These are phyloP conservation scores for Dichotomopilus funicola DNA, from an alignment of 2,329 filamentous ascomycete species.

Conservation along the genomic window DNA sequence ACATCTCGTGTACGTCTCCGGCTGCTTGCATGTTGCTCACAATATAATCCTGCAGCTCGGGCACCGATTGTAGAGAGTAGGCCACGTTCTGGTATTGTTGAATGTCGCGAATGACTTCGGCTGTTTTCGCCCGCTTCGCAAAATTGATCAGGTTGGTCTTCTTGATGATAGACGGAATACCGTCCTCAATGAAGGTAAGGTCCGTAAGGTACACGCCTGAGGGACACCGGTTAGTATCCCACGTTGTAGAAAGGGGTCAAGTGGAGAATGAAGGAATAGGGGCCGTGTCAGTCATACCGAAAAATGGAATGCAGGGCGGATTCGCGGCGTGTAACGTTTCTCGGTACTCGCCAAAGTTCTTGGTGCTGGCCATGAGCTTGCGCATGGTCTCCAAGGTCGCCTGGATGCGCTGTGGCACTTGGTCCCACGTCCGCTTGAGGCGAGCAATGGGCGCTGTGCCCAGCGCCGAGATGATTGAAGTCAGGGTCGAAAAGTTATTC, in stretches of 20 bases:
- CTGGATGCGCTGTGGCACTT: conserved; percentile 80
- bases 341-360: conserved; percentile 96
- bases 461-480: conserved; percentile 93
- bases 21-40: conserved; percentile 92
- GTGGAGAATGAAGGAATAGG: neutral
- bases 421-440: conserved; percentile 87
- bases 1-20: conserved; percentile 98
- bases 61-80: conserved; percentile 84
- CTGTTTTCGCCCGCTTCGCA: conserved; percentile 94
- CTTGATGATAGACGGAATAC: conserved; percentile 92
- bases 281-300: conserved; percentile 54
- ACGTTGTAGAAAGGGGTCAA: neutral
- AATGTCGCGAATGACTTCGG: conserved; percentile 96
- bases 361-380: conserved; percentile 90
- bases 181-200: conserved; percentile 96
- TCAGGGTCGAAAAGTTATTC: conserved; percentile 97
- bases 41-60: conserved; percentile 94
- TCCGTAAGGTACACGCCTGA: conserved; percentile 92
- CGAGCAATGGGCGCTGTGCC: conserved; percentile 93
- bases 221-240: conserved; percentile 1
- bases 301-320: conserved; percentile 96
- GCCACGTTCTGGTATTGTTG: conserved; percentile 98
- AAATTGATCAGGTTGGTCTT: conserved; percentile 98
- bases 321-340: conserved; percentile 89
- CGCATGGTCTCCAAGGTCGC: conserved; percentile 83